Evolutionary conservation across 768 basidiomycete species (phyloP).

Genomic region (Podaxis mareebaensis): DNA sequence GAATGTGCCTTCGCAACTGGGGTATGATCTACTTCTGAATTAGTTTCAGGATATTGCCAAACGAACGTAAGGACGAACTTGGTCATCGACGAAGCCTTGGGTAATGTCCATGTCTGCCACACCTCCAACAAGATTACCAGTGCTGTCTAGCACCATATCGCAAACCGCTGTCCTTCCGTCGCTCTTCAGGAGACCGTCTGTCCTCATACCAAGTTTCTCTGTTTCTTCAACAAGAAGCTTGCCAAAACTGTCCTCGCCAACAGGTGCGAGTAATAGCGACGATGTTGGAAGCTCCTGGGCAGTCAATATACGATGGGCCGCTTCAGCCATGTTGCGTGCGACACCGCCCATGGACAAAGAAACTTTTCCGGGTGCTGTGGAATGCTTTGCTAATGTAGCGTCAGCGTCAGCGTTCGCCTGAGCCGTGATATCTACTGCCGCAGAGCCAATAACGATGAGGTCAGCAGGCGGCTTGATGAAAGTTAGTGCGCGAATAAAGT

Average conservation of each 20-base stretch:
- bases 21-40: conserved; percentile 46
- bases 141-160: conserved; percentile 76
- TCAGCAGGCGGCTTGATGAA: conserved; percentile 36
- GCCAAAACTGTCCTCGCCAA: conserved; percentile 81
- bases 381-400: conserved; percentile 44
- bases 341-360: conserved; percentile 83
- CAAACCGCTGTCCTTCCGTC: conserved; percentile 73
- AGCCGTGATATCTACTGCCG: conserved; percentile 88
- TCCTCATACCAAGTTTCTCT: conserved; percentile 67
- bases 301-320: conserved; percentile 66
- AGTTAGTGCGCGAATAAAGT: background rate
- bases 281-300: conserved; percentile 34
- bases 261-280: conserved; percentile 68
- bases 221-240: conserved; percentile 61
- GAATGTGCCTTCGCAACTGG: conserved; percentile 48
- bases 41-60: background rate
- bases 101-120: conserved; percentile 90
- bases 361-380: conserved; percentile 82
- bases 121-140: conserved; percentile 77
- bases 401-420: conserved; percentile 34
- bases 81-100: conserved; percentile 46
- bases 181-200: conserved; percentile 63
- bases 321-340: conserved; percentile 93
- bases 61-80: conserved; percentile 25
- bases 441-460: conserved; percentile 78